Base-by-base conservation (phyloP, 2,329 filamentous ascomycete genomes). In the Aspergillus cejpii region DNA sequence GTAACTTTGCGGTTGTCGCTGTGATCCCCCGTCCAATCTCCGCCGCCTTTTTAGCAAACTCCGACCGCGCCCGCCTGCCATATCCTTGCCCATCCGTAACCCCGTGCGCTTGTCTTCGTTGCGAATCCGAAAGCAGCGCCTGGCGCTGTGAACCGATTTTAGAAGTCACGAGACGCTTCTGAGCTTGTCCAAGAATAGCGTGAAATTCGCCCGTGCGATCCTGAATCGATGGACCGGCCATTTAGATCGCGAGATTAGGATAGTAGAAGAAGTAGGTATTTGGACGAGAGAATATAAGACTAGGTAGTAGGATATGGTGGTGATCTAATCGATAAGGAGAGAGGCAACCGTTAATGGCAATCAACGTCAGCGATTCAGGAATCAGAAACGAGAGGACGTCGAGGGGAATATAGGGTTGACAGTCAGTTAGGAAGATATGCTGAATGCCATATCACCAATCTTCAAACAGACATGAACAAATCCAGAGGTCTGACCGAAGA, bases 161-260 rank as follows among this genome's bases (percentile, higher is more conserved):
- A 48, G 80, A 81, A 8, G 83, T 78, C 24, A 83, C 81, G 60
- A 92, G 82, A 52, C 83, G 80, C 62, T 84, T 85, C 70, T 94
- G 88, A 41, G 87, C 86, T 65, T 94, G 87, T 37, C 80, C 76
- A 51, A 97, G 80, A 61, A 97, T 94, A 53, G 89, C 86, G 66
- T 84, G 85, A 77, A 98, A 98, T 76, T 98, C 92, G 63, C 82
- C 79, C 46, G 92, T 98, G 63, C 92, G 87, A 74, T 98, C 92
- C 75, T 98, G 92, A 67, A 97, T 94, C 41, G 89, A 91, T 43
- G 73, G 67, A 37, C 74, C 71, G 48, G 75, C 70, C 74, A 78
- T 80, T 52, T 63, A 31, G 28, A n/a, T 36, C 15, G 15, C 26
- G 10, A 5, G 12, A 21, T 15, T 19, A 7, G 20, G 15, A 37